Evolutionary conservation across 768 basidiomycete genomes (phyloP).

Genomic region (Leccinum broughii): DNA sequence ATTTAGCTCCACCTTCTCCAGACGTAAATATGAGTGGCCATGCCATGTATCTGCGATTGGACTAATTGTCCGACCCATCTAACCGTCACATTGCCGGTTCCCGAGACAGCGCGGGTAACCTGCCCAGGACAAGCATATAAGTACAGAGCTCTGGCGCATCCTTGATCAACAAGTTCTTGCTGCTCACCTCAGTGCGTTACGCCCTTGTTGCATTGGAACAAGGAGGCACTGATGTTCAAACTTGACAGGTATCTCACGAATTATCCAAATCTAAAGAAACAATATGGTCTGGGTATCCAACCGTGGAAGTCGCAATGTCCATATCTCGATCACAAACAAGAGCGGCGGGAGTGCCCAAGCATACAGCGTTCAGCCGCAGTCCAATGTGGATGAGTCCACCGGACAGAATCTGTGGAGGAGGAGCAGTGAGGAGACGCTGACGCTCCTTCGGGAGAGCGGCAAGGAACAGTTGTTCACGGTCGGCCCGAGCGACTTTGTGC

Average conservation of each 20-base stretch:
- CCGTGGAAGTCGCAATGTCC: not conserved
- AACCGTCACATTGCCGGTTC: too few relatives aligned
- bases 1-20: too few relatives aligned
- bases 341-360: not conserved
- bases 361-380: slow-evolving; percentile 1
- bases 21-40: too few relatives aligned
- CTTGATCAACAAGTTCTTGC: not conserved
- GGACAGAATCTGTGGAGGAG: slow-evolving; percentile 12
- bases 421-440: slow-evolving; percentile 10
- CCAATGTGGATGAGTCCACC: not conserved
- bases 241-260: not conserved
- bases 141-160: not conserved
- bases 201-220: not conserved
- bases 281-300: slow-evolving; percentile 21
- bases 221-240: not conserved
- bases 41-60: too few relatives aligned
- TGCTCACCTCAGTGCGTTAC: not conserved
- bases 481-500: slow-evolving; percentile 15
- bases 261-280: not conserved
- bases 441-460: slow-evolving; percentile 3
- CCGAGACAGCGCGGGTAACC: not conserved
- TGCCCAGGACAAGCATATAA: not conserved
- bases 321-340: slow-evolving; percentile 10
- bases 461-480: slow-evolving; percentile 9
- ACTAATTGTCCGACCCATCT: too few relatives aligned